Evolutionary conservation across 2,329 filamentous ascomycete genomes (phyloP).

Genomic region (Aquanectria penicillioides): DNA sequence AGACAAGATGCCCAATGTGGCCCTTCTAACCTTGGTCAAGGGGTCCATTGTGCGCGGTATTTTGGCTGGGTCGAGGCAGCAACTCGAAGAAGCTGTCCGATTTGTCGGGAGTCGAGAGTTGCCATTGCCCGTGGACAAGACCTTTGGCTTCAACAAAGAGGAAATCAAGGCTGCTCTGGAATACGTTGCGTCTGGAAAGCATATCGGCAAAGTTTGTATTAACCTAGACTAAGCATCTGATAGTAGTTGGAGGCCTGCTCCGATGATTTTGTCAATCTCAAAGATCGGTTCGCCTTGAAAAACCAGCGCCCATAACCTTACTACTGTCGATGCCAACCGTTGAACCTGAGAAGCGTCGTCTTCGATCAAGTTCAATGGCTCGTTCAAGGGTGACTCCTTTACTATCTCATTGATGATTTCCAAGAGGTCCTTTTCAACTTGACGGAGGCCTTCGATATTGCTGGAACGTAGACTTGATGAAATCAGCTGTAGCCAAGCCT

Average conservation of each 20-base stretch:
- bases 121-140: background rate
- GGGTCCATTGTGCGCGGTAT: slow-evolving; percentile 11
- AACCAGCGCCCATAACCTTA: background rate
- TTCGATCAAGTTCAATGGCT: background rate
- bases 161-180: background rate
- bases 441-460: background rate
- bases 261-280: slow-evolving; percentile 1
- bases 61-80: slow-evolving; percentile 16
- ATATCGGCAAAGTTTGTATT: slow-evolving; percentile 9
- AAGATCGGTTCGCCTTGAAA: background rate
- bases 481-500: slow-evolving; percentile 3
- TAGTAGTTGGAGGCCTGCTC: background rate
- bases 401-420: background rate
- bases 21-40: background rate
- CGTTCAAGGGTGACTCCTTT: background rate
- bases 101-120: background rate
- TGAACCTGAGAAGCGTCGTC: background rate
- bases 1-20: slow-evolving; percentile 5
- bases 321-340: background rate
- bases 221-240: slow-evolving; percentile 8
- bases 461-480: background rate
- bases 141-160: background rate
- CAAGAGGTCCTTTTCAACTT: background rate
- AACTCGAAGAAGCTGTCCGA: slow-evolving; percentile 14
- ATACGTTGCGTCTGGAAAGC: background rate